Base-by-base conservation (phyloP, 1,139 yeast genomes). In the Hyphopichia pseudoburtonii region DNA sequence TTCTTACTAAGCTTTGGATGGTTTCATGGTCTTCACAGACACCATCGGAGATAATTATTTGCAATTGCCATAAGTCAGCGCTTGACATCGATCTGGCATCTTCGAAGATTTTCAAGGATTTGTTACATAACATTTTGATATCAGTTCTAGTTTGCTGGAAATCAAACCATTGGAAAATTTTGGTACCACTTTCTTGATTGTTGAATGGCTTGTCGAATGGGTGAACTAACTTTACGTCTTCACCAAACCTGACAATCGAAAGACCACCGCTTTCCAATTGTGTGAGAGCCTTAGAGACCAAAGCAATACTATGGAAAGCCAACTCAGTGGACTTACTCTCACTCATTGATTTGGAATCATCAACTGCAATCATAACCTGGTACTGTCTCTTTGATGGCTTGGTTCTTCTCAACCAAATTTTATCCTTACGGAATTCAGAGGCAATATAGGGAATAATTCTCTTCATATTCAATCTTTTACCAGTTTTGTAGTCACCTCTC, bases 361-460 rank as follows among this genome's bases (percentile, higher is more conserved):
- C 99, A 34, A 94, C 87, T 0, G 98, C 92, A 48, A 94, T 86
- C 97, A 94, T 87, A 46, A 94, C 86, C 66, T 94, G 98, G 62
- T 92, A 94, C 58, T 90, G 95, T 53, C 99, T 82, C 66, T 94
- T 92, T 47, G 96, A 86, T 38, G 98, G 99, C 58, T 92, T 92
- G 7, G 97, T 90, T 64, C 99, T 81, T 57, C 97, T 80, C 67
- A 94, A 75, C 99, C 99, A 94, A 44, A 94, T 94, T 70, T 94
- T 94, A 62, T 94, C 99, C 62, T 92, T 92, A 55, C 96, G 82
- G 78, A 89, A 94, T 55, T 90, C 96, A 34, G 96, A 86, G 1
- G 99, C 98, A 69, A 94, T 92, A 63, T 92, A 94, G 11, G 98
- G 96, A 54, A 94, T 92, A 50, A 94, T 94, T 49, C 97, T 75